Evolutionary conservation across 495 filamentous ascomycete genomes (phyloP), one percentile per base, ranked within the genome.

Genomic region (Hypoxylon rickii): DNA sequence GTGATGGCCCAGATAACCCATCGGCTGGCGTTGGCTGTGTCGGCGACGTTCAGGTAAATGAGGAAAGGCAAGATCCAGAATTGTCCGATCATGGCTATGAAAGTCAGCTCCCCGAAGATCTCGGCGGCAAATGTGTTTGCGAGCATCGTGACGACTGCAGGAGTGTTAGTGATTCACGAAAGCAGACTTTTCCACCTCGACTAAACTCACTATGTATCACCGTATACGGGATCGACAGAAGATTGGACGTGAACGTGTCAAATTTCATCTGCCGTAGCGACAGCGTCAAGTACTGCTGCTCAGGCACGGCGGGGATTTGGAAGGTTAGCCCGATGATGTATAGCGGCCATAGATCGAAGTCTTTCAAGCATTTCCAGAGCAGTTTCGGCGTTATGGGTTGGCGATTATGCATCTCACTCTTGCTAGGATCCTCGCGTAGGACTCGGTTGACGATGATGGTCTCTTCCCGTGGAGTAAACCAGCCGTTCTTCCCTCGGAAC

Each of bases 271-370:
- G 74, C 45, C 77, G 74, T 10, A 89, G 70, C 7, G 82, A 74
- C 1, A 91, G 73, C 0, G 86, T 89, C 36, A 91, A 74, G 57
- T 90, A 92, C 24, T 72, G 75, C 12, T 64, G 71, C n/a, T 77
- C 76, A 0, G 85, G 81, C 0, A 73, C 69, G 16, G 73, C 69
- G 0, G 87, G 86, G 17, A 87, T 83, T 58, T 81, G 72, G 71
- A 81, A 87, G 0, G 67, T 69, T 1, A 90, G 51, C 5, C 87
- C 87, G 3, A 90, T 56, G 5, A 87, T 64, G 58, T 90, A 90
- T 11, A 89, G 76, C 0, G 85, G 83, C 86, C 88, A 91, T 61
- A 92, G 78, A 54, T 92, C 85, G 50, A 83, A 90, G 66, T 91
- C 89, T 20, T 72, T 79, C 1, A 91, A 66, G 21, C 79, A 79